Base-by-base conservation (phyloP, 768 basidiomycete species). In the Cyclocybe cylindracea region DNA sequence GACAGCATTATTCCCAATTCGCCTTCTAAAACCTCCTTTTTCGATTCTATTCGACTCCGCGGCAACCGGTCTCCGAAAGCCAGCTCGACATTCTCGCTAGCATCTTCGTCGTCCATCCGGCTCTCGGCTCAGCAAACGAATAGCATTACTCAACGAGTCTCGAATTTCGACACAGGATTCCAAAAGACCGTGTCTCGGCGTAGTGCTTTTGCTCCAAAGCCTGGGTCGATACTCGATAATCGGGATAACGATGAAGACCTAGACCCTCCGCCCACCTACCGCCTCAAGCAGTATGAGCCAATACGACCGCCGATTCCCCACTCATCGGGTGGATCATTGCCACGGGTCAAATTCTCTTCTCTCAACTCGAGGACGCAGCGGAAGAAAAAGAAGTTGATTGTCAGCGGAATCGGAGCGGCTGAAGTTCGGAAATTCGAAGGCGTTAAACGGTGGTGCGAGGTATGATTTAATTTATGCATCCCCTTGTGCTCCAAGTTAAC, bases 391-490 rank as follows among this genome's bases (percentile, higher is more conserved):
- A 82, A 79, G 59, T 76, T 91, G 10, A 77, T 91, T 43, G 73
- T 91, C 53, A 86, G 84, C 60, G 89, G 89, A 32, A 79, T 91
- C 29, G 77, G 77, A 7, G 70, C 75, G 10, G 76, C 78, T 14
- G 89, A 91, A 60, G 66, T 74, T 18, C 72, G 73, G 34, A 85
- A 84, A 56, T 80, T 87, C 59, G 86, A 90, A 36, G 86, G 78
- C 2, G 75, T 86, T 10, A 85, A 82, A 60, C 75, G 72, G 53
- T 91, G 89, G 89, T 91, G 89, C 59, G 86, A 89, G 75, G 87
- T 88, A 63, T 46, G 77, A 40, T 11, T 39, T 10, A 3, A 6
- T 48, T 54, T 51, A 16, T 48, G 35, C 29, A 32, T 32, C 48
- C 33, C 35, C 29, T 18, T 33, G 39, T 32, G 45, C 6, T 6